Base-by-base conservation (phyloP, 139 green algal species). In the Nannochloris sp. region DNA sequence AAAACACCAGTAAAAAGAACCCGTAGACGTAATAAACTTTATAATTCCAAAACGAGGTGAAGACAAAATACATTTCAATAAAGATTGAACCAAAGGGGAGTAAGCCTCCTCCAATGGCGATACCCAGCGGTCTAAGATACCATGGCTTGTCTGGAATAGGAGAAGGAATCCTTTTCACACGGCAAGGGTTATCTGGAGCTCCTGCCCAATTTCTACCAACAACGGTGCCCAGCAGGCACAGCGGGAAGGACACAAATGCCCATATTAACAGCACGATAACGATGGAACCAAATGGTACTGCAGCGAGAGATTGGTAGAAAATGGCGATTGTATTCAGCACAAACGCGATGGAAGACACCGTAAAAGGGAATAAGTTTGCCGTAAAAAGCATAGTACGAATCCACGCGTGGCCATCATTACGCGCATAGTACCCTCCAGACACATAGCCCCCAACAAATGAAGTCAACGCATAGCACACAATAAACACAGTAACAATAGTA, bases 41-140 rank as follows among this genome's bases (percentile, higher is more conserved):
- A 81, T 97, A 96, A 71, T 91, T 92, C 89, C 91, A 96, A 68
- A 97, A 95, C 24, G 70, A 84, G 12, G 89, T 96, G 77, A 97
- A 96, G 31, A 98, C 86, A 75, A 98, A 98, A 80, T 97, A 98
- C 85, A 97, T 95, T 80, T 98, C 92, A 53, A 98, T 98, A 81
- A 98, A 98, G 74, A 98, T 98, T 74, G 78, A 90, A 14, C 92
- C 92, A 81, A 98, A 98, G 19, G 92, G 92, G 60, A 98, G 83
- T 64, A 97, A 69, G 6, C 92, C 92, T 3, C 88, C 92, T 38
- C 85, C 77, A 27, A 88, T 8, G 14, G 72, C 69, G 34, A 98
- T 86, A 7, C 79, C 77, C 4, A 32, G 53, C 1, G 91, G 91
- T 10, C 62, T 80, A 47, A 97, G 81, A 76, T 96, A 97, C 92